Evolutionary conservation across 2,329 filamentous ascomycete species (phyloP).

Genomic region (Venturiaceae sp.): DNA sequence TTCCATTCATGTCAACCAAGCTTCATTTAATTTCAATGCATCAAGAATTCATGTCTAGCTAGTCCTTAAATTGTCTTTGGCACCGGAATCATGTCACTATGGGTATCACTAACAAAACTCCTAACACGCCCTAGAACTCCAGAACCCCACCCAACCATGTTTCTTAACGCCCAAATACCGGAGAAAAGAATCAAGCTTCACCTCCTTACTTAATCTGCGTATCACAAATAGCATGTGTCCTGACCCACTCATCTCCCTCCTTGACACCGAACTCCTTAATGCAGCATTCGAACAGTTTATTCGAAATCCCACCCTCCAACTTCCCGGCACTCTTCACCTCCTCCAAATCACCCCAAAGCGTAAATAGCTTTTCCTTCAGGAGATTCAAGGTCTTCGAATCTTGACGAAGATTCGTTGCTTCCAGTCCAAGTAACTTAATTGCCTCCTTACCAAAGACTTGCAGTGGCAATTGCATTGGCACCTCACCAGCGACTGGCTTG

Average conservation of each 20-base stretch:
- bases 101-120: no score
- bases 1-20: no score
- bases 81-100: no score
- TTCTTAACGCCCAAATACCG: no score
- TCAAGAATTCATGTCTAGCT: no score
- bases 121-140: no score
- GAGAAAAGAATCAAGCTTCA: no score
- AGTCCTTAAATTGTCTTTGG: no score
- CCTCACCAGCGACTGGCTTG: conserved; percentile 17
- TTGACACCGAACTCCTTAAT: conserved; percentile 31
- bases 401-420: conserved; percentile 42
- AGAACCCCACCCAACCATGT: no score
- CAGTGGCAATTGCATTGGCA: conserved; percentile 26
- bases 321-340: conserved; percentile 46
- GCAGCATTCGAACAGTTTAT: conserved; percentile 35
- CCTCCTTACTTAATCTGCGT: conserved; percentile 20
- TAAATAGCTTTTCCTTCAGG: conserved; percentile 61
- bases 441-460: conserved; percentile 54
- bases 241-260: conserved; percentile 16
- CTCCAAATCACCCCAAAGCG: conserved; percentile 79
- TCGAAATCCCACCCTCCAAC: conserved; percentile 19
- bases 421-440: conserved; percentile 44
- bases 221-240: conserved; percentile 23
- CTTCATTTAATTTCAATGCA: no score
- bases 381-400: conserved; percentile 10